Evolutionary conservation across 176 grass and related monocot species (phyloP), one percentile per base, ranked within the genome.

Genomic region (Aegilops speltoides): DNA sequence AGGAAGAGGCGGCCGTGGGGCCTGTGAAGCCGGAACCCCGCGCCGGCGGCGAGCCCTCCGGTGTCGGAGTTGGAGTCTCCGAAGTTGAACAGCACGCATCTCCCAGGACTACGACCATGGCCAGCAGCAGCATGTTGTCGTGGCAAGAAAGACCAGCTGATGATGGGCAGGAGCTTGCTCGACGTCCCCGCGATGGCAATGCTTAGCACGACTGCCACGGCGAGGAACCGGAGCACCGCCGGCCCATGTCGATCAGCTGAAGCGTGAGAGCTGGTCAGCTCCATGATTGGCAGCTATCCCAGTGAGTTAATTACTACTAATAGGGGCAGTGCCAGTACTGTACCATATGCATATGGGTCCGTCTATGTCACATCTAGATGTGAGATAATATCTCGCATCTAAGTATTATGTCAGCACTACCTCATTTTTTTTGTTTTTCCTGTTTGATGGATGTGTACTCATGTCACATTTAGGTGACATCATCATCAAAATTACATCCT

Each of bases 11-110:
- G 84, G 13, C 92, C 87, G 9, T 62, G 41, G 10, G 92, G 92
- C 16, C 64, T 34, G 25, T 68, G 77, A n/a, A 94, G 82, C 19
- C 81, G 57, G 20, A 84, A 61, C 7, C 93, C 89, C 3, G 84
- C 64, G 36, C 89, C 89, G 8, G 92, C 80, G 65, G 12, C 78
- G 57, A 89, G n/a, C 0, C 84, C 89, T 56, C 92, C 92, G 0
- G 89, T 89, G 79, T 94, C 92, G 12, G 92, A 85, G 79, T 94
- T 94, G 25, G 92, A 94, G 83, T 94, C 92, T 3, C 92, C 92
- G 74, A 91, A 94, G 87, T 91, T 94, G 89, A 94, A 94, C 20
- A 91, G 11, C 11, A 88, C 24, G 33, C 90, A 92, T 71, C 50
- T 88, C 69, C 66, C 75, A 50, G 66, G 22, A 5, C 20, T 37